These are phyloP conservation scores for Picea glauca DNA, from an alignment of 75 land plant genomes.

Conservation along the genomic window DNA sequence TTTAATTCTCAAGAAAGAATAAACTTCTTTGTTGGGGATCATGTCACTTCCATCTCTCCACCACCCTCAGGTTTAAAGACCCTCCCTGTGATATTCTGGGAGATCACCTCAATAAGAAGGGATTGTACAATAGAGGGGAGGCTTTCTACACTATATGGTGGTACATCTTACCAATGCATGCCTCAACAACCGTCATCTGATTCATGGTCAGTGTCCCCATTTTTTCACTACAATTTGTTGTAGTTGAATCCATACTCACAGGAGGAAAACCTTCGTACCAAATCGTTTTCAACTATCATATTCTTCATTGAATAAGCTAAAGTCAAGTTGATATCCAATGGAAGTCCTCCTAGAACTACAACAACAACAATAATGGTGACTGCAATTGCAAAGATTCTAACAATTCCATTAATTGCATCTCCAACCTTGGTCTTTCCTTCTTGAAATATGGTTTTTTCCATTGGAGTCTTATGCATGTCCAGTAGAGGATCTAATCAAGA, in stretches of 20 bases:
- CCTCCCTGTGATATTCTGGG: constrained; percentile 16
- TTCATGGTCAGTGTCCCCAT: constrained; percentile 70
- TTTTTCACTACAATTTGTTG: constrained; percentile 70
- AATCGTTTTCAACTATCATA: constrained; percentile 62
- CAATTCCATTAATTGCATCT: too few species aligned
- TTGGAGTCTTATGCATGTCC: constrained; percentile 25
- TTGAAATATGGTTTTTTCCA: constrained; percentile 21
- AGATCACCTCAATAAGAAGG: constrained; percentile 32
- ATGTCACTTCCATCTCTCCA: too few species aligned
- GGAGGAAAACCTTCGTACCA: constrained; percentile 66
- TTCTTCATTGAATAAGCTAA: constrained; percentile 61
- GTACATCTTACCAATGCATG: constrained; percentile 28
- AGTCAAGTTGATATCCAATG: constrained; percentile 79
- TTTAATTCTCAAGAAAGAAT: too few species aligned
- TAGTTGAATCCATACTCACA: constrained; percentile 78
- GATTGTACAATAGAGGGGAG: constrained; percentile 3
- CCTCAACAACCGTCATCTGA: constrained; percentile 16
- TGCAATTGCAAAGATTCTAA: constrained; percentile 57
- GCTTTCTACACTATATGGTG: background rate
- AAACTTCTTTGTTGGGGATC: too few species aligned
- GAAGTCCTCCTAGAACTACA: constrained; percentile 91
- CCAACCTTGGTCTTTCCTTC: too few species aligned
- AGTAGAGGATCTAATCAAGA: background rate
- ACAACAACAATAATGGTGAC: constrained; percentile 80
- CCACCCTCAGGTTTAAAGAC: constrained; percentile 14